Conservation (phyloP, 2,329 filamentous ascomycete genomes). For the Onygena corvina region DNA sequence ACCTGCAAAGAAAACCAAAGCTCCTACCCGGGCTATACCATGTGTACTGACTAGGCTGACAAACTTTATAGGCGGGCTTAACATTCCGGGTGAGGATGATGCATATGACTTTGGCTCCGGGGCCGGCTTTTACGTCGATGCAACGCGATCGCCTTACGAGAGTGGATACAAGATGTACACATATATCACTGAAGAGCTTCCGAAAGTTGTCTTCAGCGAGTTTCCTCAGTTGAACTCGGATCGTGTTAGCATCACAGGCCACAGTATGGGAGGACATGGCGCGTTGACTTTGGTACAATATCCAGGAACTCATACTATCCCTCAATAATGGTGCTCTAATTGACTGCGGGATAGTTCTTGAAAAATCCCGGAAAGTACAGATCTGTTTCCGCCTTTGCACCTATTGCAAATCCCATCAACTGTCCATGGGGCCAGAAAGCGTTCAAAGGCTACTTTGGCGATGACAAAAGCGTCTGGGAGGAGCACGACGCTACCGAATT, state of each 20-base stretch:
- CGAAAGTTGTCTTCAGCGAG: conserved; percentile 56
- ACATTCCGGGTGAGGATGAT: conserved; percentile 74
- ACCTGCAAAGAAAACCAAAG: neutral
- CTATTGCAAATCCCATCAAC: conserved; percentile 71
- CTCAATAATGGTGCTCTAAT: neutral
- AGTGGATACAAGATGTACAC: conserved; percentile 86
- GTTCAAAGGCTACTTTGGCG: conserved; percentile 79
- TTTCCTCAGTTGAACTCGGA: conserved; percentile 60
- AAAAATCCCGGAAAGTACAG: conserved; percentile 85
- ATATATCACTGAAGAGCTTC: conserved; percentile 85
- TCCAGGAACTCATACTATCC: neutral
- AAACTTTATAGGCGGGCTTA: conserved; percentile 49
- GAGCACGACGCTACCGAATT: conserved; percentile 88
- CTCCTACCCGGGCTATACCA: neutral
- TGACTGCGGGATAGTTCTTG: conserved; percentile 47
- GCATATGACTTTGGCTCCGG: conserved; percentile 82
- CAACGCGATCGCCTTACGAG: conserved; percentile 60
- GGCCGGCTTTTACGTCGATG: conserved; percentile 91
- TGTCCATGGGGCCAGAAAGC: conserved; percentile 96
- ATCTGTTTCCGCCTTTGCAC: conserved; percentile 79
- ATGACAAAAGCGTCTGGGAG: conserved; percentile 60
- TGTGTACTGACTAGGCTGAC: neutral
- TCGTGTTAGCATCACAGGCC: conserved; percentile 74
- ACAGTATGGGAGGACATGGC: conserved; percentile 96
- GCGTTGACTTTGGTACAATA: conserved; percentile 60